Evolutionary conservation across 192 early-diverging fungal species (phyloP).

Genomic region (Entomortierella lignicola): DNA sequence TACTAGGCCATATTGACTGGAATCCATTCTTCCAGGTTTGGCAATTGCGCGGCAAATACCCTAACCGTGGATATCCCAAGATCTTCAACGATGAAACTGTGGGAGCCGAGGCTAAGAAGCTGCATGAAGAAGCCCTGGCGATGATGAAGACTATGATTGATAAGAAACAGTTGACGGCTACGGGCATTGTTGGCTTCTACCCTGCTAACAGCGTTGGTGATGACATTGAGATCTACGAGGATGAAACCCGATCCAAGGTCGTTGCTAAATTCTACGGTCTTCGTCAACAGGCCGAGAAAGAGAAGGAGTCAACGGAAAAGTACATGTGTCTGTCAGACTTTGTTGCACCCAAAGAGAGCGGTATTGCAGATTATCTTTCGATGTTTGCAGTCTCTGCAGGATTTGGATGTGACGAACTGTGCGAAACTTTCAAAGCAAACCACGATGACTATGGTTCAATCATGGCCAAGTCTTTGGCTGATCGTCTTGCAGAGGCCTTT

Average conservation of each 20-base stretch:
- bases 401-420: slow-evolving; percentile 91
- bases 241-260: slow-evolving; percentile 75
- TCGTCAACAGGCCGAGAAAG: slow-evolving; percentile 65
- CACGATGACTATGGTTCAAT: slow-evolving; percentile 94
- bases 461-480: slow-evolving; percentile 96
- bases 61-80: slow-evolving; percentile 97
- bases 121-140: slow-evolving; percentile 86
- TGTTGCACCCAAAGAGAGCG: slow-evolving; percentile 82
- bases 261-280: slow-evolving; percentile 87
- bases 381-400: slow-evolving; percentile 91
- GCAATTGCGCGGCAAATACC: slow-evolving; percentile 95
- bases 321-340: slow-evolving; percentile 94
- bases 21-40: slow-evolving; percentile 99
- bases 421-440: slow-evolving; percentile 79
- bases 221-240: slow-evolving; percentile 86
- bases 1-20: slow-evolving; percentile 95
- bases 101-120: slow-evolving; percentile 88
- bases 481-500: slow-evolving; percentile 92
- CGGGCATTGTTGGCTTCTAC: slow-evolving; percentile 87
- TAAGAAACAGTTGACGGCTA: slow-evolving; percentile 77
- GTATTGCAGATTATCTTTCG: slow-evolving; percentile 88
- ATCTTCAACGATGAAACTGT: slow-evolving; percentile 97
- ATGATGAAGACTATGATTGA: slow-evolving; percentile 87
- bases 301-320: slow-evolving; percentile 80
- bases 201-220: slow-evolving; percentile 91